Percentiles rank a stretch among this genome's conserved stretches.
phyloP scores from a whole-genome alignment of 2,329 filamentous ascomycete species.

The Trichoderma arundinaceum region DNA sequence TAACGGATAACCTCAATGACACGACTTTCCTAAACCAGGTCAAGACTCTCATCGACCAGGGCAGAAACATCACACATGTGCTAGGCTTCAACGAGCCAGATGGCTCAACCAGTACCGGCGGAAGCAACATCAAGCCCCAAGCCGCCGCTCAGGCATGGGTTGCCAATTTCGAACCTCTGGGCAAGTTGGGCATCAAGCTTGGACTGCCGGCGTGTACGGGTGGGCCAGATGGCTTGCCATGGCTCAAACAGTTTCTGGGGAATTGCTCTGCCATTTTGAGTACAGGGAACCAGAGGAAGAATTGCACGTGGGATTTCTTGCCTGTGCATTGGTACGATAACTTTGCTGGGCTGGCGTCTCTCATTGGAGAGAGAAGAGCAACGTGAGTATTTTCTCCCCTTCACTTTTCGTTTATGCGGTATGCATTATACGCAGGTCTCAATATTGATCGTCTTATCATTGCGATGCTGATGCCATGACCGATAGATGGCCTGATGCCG shows the following conservation, averaged over 20 bases:
- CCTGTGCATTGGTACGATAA: constrained; percentile 72
- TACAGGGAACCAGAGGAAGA: constrained; percentile 45
- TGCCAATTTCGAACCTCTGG: constrained; percentile 71
- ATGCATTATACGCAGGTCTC: too few species aligned
- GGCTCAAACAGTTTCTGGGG: constrained; percentile 69
- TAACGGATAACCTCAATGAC: constrained; percentile 53
- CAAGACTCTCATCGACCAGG: constrained; percentile 55
- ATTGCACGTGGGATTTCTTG: constrained; percentile 69
- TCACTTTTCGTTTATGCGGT: neutral
- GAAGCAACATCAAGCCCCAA: constrained; percentile 64
- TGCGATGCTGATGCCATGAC: neutral
- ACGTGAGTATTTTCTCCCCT: constrained; percentile 40
- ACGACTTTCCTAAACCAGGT: constrained; percentile 68
- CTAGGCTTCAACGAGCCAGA: constrained; percentile 85
- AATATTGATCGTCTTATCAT: neutral
- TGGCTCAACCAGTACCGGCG: constrained; percentile 59
- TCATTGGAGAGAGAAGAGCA: constrained; percentile 60
- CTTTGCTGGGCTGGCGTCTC: constrained; percentile 70
- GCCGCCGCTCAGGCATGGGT: constrained; percentile 73
- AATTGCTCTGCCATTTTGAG: constrained; percentile 67
- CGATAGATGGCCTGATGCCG: constrained; percentile 61
- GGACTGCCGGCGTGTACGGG: constrained; percentile 75
- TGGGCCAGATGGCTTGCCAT: constrained; percentile 62
- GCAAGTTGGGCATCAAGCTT: constrained; percentile 66
- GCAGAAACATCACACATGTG: constrained; percentile 67